Percentiles rank a stretch among this genome's conserved stretches.
These are phyloP conservation scores for Sporothrix pallida DNA, from an alignment of 2,329 filamentous ascomycete genomes.

Conservation along the genomic window DNA sequence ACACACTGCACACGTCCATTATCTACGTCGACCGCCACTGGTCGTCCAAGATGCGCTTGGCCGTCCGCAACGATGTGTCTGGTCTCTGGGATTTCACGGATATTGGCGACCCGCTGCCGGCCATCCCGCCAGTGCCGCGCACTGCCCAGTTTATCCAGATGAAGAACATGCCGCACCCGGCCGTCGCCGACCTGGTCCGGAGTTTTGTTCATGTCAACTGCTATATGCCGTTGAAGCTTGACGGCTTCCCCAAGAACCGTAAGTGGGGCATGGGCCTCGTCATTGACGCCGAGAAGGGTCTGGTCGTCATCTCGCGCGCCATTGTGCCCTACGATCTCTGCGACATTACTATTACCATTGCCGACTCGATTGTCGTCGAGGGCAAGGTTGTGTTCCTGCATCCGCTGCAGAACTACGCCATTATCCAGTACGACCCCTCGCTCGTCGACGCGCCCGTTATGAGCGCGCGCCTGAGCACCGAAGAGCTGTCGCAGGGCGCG, in stretches of 20 bases:
- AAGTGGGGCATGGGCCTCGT: conserved; percentile 96
- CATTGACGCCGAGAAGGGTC: conserved; percentile 94
- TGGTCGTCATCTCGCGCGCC: conserved; percentile 91
- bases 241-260: conserved; percentile 94
- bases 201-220: conserved; percentile 95
- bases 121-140: conserved; percentile 71
- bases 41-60: conserved; percentile 92
- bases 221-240: conserved; percentile 92
- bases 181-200: conserved; percentile 89
- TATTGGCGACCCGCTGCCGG: conserved; percentile 78
- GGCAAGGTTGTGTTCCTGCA: conserved; percentile 96
- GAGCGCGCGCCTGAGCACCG: conserved; percentile 80
- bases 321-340: conserved; percentile 96
- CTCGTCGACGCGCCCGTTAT: conserved; percentile 94
- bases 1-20: conserved; percentile 92
- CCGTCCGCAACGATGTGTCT: conserved; percentile 84
- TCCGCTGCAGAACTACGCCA: conserved; percentile 93
- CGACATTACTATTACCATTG: conserved; percentile 94
- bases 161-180: conserved; percentile 83
- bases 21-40: conserved; percentile 94
- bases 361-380: conserved; percentile 92
- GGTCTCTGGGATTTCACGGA: conserved; percentile 95
- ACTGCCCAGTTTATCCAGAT: conserved; percentile 92
- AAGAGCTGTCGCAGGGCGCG: conserved; percentile 87
- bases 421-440: conserved; percentile 91